Conservation (phyloP, 495 filamentous ascomycete species). For the Penicillium bialowiezense region DNA sequence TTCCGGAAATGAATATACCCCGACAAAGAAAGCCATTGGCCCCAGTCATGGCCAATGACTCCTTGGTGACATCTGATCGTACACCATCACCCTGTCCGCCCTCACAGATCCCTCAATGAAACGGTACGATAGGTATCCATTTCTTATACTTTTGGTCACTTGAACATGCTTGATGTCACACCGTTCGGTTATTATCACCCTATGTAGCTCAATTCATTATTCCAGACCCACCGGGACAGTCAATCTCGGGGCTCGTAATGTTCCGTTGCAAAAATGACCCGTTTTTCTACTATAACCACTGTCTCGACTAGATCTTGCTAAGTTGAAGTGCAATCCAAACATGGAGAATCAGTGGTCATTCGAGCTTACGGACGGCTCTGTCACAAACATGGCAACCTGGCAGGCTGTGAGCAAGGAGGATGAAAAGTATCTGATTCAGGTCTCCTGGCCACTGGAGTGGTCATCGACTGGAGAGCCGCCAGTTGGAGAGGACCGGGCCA, state of each 20-base stretch:
- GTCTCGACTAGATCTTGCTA: not conserved
- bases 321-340: not conserved
- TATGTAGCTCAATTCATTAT: not conserved
- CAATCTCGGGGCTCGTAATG: not conserved
- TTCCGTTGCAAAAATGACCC: not conserved
- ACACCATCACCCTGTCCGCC: too few species aligned
- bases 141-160: not conserved
- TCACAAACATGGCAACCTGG: constrained; percentile 18
- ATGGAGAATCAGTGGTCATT: constrained; percentile 4
- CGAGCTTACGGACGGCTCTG: not conserved
- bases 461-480: not conserved
- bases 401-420: constrained; percentile 2
- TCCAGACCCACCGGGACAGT: not conserved
- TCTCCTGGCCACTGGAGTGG: constrained; percentile 23
- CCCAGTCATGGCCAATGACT: too few species aligned
- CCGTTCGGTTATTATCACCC: not conserved
- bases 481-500: constrained; percentile 1
- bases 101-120: too few species aligned
- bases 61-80: not conserved
- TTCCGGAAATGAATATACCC: not conserved
- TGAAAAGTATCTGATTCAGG: constrained; percentile 16
- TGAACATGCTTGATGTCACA: not conserved
- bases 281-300: not conserved
- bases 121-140: too few species aligned
- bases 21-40: not conserved